Conservation (phyloP, 345 rosid genomes). For the Geranium brycei region DNA sequence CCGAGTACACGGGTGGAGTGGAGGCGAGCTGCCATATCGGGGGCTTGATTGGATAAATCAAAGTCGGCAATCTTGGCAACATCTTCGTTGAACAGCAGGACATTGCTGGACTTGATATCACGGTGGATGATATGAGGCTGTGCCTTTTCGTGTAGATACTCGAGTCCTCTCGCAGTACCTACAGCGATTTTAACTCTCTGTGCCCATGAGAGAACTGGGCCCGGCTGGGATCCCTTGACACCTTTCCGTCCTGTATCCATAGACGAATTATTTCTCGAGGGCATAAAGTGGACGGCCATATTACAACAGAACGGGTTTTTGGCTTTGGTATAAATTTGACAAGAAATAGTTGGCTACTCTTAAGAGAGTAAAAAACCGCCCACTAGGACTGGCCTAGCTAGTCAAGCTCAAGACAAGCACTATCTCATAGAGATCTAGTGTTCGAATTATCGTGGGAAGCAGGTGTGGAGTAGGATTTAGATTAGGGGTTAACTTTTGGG, state of each 20-base stretch:
- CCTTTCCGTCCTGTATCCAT: slow-evolving; percentile 3
- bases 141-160: slow-evolving; percentile 4
- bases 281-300: not conserved
- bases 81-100: not conserved
- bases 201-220: slow-evolving; percentile 2
- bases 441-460: no score
- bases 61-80: slow-evolving; percentile 3
- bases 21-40: slow-evolving; percentile 1
- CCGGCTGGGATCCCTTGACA: not conserved
- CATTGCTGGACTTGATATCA: slow-evolving; percentile 3
- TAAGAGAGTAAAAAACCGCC: no score
- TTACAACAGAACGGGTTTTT: no score
- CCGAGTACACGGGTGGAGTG: slow-evolving; percentile 4
- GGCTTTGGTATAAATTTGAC: no score
- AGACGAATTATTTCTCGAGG: not conserved
- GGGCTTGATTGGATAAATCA: slow-evolving; percentile 3
- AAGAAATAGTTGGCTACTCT: no score
- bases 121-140: slow-evolving; percentile 1
- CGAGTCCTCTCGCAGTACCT: not conserved
- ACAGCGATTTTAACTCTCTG: slow-evolving; percentile 3
- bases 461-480: no score
- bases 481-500: no score
- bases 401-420: no score
- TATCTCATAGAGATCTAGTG: no score
- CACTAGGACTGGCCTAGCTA: no score